phyloP scores from a whole-genome alignment of 495 filamentous ascomycete genomes.

The Darksidea phi region DNA sequence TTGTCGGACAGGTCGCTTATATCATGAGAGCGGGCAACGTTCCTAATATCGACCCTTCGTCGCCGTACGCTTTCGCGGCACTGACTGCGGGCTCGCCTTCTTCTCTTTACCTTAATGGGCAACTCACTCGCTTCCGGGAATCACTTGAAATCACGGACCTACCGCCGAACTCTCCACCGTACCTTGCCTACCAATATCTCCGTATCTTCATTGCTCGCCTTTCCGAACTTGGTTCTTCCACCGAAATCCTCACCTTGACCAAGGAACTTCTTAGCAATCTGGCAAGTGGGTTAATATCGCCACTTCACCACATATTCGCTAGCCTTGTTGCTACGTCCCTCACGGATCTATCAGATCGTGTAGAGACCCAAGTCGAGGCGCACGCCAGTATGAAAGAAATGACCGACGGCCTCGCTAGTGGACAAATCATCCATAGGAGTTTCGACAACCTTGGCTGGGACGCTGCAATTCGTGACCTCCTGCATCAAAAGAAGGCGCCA shows the following conservation, averaged over 20 bases:
- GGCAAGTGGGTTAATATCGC: slow-evolving; percentile 11
- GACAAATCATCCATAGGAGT: slow-evolving; percentile 25
- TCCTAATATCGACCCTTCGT: slow-evolving; percentile 24
- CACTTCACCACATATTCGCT: slow-evolving; percentile 33
- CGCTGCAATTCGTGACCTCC: slow-evolving; percentile 23
- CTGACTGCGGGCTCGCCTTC: slow-evolving; percentile 14
- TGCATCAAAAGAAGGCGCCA: slow-evolving; percentile 26
- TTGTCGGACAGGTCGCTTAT: slow-evolving; percentile 28
- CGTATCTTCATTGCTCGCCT: slow-evolving; percentile 27
- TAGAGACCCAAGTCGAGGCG: slow-evolving; percentile 33
- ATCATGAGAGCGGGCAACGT: slow-evolving; percentile 17
- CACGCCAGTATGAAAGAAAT: slow-evolving; percentile 33
- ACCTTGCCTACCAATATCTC: slow-evolving; percentile 29
- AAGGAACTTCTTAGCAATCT: slow-evolving; percentile 25
- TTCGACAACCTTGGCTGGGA: slow-evolving; percentile 30
- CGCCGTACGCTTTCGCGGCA: slow-evolving; percentile 16
- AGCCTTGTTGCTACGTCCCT: slow-evolving; percentile 28
- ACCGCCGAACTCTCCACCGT: slow-evolving; percentile 17
- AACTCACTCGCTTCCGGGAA: slow-evolving; percentile 20
- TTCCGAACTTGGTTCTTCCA: slow-evolving; percentile 8
- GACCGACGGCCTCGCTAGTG: slow-evolving; percentile 27
- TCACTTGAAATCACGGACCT: slow-evolving; percentile 28
- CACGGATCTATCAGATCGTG: slow-evolving; percentile 28
- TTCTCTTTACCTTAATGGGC: slow-evolving; percentile 29
- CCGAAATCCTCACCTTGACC: slow-evolving; percentile 18